A percentile compares a stretch with the other conserved stretches of the same genome.
Evolutionary conservation across 345 rosid genomes (phyloP).

Genomic region (Hibiscus syriacus): DNA sequence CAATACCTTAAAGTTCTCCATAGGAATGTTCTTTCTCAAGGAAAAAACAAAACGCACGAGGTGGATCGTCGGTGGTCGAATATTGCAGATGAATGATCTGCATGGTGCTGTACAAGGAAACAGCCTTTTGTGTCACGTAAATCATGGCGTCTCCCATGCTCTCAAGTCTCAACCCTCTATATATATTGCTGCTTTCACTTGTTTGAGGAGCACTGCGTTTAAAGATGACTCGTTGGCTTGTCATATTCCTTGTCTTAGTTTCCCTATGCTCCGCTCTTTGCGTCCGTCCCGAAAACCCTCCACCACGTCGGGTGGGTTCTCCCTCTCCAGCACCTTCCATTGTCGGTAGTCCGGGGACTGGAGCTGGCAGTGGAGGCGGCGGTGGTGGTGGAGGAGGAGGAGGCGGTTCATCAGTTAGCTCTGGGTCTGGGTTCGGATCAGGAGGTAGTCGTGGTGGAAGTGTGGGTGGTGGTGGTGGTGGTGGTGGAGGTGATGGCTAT

Average conservation of each 20-base stretch:
- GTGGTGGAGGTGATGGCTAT: not conserved
- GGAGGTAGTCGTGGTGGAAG: not conserved
- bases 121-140: not conserved
- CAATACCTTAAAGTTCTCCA: not conserved
- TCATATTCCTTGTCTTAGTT: not conserved
- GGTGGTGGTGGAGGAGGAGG: not conserved
- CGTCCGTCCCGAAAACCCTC: not conserved
- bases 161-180: not conserved
- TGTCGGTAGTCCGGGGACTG: not conserved
- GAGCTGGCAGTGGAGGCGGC: not conserved
- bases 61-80: not conserved
- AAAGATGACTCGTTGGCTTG: not conserved
- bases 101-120: not conserved
- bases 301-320: not conserved
- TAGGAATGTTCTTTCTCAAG: not conserved
- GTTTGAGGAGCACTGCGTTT: not conserved
- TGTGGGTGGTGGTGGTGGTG: not conserved
- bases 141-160: constrained; percentile 2
- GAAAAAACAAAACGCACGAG: not conserved
- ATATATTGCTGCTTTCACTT: not conserved
- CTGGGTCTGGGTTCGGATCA: not conserved
- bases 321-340: not conserved
- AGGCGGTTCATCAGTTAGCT: not conserved
- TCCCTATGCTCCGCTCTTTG: not conserved
- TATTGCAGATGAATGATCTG: not conserved